Evolutionary conservation across 305 asterid species (phyloP).

Genomic region (Solanum chacoense): DNA sequence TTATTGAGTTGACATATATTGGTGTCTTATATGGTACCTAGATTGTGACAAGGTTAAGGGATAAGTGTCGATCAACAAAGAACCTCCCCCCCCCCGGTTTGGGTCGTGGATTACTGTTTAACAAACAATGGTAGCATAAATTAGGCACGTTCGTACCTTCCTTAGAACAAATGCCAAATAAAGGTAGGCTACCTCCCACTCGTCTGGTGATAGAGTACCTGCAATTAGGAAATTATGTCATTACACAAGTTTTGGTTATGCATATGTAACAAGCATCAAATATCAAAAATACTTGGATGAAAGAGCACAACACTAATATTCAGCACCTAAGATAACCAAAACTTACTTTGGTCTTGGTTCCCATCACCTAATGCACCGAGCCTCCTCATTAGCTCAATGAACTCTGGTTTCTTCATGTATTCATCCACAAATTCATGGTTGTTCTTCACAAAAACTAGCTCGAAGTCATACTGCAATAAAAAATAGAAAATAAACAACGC

Average conservation of each 20-base stretch:
- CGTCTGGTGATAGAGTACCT: slow-evolving; percentile 90
- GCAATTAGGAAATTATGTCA: background rate
- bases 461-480: slow-evolving; percentile 65
- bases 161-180: slow-evolving; percentile 71
- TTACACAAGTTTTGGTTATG: background rate
- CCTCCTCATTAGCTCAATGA: slow-evolving; percentile 82
- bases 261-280: background rate
- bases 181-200: slow-evolving; percentile 96
- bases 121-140: background rate
- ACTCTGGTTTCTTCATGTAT: slow-evolving; percentile 84
- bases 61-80: no score
- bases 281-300: background rate
- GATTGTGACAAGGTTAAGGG: no score
- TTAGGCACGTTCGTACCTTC: slow-evolving; percentile 34
- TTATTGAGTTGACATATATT: no score
- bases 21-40: no score
- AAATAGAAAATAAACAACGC: background rate
- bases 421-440: slow-evolving; percentile 82
- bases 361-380: slow-evolving; percentile 98
- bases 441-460: slow-evolving; percentile 80
- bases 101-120: background rate
- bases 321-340: background rate
- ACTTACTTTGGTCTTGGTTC: slow-evolving; percentile 72
- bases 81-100: background rate
- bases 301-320: background rate